These are phyloP conservation scores for Aspergillus nanangensis DNA, from an alignment of 495 filamentous ascomycete genomes.

Conservation along the genomic window DNA sequence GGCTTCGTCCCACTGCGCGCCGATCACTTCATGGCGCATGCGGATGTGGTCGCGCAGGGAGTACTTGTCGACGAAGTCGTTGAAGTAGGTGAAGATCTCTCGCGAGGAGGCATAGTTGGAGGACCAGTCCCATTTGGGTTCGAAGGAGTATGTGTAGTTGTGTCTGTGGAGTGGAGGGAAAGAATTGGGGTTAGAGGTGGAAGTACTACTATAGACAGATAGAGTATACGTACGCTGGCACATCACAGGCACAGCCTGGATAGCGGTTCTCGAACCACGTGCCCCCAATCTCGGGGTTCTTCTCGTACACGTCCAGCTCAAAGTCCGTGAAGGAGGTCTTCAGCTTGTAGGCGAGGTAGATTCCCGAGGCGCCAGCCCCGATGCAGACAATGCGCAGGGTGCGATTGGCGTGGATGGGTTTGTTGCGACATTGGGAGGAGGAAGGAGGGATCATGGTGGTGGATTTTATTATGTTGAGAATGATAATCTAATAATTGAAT, in stretches of 20 bases:
- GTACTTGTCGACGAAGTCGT: slow-evolving; percentile 24
- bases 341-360: slow-evolving; percentile 6
- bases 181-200: no score
- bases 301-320: slow-evolving; percentile 40
- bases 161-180: no score
- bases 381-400: slow-evolving; percentile 1
- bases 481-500: no score
- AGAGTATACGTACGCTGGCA: slow-evolving; percentile 13
- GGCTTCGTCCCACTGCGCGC: slow-evolving; percentile 26
- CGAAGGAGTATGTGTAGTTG: slow-evolving; percentile 35
- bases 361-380: slow-evolving; percentile 4
- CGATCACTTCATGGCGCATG: slow-evolving; percentile 17
- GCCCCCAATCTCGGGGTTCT: slow-evolving; percentile 57
- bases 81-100: slow-evolving; percentile 51
- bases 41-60: slow-evolving; percentile 17
- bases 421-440: slow-evolving; percentile 2
- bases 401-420: slow-evolving; percentile 5
- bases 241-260: slow-evolving; percentile 44
- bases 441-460: no score
- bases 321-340: slow-evolving; percentile 33
- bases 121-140: slow-evolving; percentile 43
- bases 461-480: no score
- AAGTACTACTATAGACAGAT: no score
- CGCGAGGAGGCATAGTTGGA: slow-evolving; percentile 42
- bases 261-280: slow-evolving; percentile 64